A percentile compares a stretch with the other conserved stretches of the same genome.
These are phyloP conservation scores for Ettlia oleoabundans DNA, from an alignment of 139 green algal species.

Conservation along the genomic window DNA sequence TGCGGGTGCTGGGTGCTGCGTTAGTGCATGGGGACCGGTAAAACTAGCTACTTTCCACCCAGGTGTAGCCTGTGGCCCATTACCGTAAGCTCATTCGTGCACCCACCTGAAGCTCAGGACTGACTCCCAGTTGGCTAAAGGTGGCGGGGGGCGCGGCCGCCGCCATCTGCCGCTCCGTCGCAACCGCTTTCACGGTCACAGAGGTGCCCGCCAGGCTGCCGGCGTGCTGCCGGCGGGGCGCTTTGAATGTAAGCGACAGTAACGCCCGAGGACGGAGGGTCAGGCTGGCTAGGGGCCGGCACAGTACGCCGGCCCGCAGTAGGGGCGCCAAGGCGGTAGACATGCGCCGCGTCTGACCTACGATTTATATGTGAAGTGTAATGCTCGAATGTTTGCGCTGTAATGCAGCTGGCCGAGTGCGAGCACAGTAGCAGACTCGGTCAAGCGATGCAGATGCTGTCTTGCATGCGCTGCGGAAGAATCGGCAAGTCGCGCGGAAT, in stretches of 20 bases:
- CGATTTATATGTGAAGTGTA: constrained; percentile 3
- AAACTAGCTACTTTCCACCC: too few relatives aligned
- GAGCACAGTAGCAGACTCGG: too few relatives aligned
- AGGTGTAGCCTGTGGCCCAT: too few relatives aligned
- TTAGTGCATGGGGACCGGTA: too few relatives aligned
- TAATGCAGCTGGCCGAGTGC: too few relatives aligned
- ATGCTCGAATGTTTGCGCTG: too few relatives aligned
- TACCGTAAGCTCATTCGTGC: not conserved
- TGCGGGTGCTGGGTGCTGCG: too few relatives aligned
- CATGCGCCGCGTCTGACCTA: not conserved
- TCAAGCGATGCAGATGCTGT: too few relatives aligned
- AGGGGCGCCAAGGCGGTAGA: not conserved
- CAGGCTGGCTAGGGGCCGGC: not conserved
- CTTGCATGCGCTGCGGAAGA: too few relatives aligned
- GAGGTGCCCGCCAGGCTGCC: not conserved
- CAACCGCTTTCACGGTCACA: constrained; percentile 5
- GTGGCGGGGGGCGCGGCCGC: not conserved
- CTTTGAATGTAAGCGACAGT: not conserved
- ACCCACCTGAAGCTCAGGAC: constrained; percentile 17
- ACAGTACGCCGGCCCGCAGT: not conserved
- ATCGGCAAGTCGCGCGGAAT: too few relatives aligned
- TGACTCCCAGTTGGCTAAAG: constrained; percentile 65
- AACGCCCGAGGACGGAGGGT: not conserved
- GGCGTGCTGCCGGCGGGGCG: not conserved
- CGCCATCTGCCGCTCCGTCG: constrained; percentile 11